Base-by-base conservation (phyloP, 139 green algal genomes). In the Chlamydomonas asymmetrica region DNA sequence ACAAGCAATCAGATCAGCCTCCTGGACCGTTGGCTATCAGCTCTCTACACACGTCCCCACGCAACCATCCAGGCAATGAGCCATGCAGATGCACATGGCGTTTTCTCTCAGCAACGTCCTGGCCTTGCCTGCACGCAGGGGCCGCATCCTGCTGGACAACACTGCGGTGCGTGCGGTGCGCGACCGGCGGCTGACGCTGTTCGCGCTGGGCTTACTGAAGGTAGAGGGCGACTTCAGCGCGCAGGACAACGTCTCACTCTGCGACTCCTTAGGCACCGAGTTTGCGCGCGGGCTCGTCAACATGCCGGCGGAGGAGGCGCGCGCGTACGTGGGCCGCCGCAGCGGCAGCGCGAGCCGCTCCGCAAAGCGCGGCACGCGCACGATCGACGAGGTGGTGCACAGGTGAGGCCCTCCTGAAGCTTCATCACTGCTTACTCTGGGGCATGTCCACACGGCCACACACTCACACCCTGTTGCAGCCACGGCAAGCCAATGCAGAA, bases 271-370 rank as follows among this genome's bases (percentile, higher is more conserved):
- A 0, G 93, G 91, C 9, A 35, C 73, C 18, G 92, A 97, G 78
- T 87, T 98, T 82, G 94, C 83, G 5, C 85, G 91, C 2, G 93
- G 89, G 1, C 83, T 98, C 16, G 79, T 87, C 34, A 98, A 98
- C 82, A 97, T 95, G 78, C 68, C 59, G 27, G 38, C 69, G 16
- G 62, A 79, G 4, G 86, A 81, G 61, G 63, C 78, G 6, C 16
- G 31, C 16, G 64, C 60, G 48, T 38, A 73, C 43, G 37, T 32
- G 48, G 76, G n/a, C n/a, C n/a, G n/a, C n/a, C n/a, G 63, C n/a
- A 3, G 27, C 2, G 31, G 49, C 23, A 31, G 0, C 49, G n/a
- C 43, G 37, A n/a, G 39, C 9, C 63, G 72, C 43, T 48, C 57
- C 23, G 67, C 57, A 2, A 45, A 72, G n/a, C 45, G 77, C 25